These are phyloP conservation scores for Gardenia jasminoides DNA, from an alignment of 257 asterid species.

Conservation along the genomic window DNA sequence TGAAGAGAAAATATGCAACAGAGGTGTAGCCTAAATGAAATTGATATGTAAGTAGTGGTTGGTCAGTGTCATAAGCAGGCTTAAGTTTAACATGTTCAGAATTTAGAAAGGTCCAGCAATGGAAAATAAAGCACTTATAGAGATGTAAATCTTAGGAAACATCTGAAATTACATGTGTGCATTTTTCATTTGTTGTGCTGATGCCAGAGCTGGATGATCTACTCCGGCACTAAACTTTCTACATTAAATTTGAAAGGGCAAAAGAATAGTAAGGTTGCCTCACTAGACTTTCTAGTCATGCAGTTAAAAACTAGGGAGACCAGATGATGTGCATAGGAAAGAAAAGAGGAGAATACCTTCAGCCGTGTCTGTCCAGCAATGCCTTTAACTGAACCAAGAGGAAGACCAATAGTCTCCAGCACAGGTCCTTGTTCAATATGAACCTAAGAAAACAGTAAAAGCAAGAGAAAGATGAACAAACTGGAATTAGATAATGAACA, in stretches of 20 bases:
- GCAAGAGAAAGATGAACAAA: slow-evolving; percentile 15
- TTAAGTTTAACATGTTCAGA: background rate
- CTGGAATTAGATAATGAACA: background rate
- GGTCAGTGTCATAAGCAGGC: background rate
- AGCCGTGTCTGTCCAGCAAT: slow-evolving; percentile 42
- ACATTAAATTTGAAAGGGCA: background rate
- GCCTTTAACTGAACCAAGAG: slow-evolving; percentile 47
- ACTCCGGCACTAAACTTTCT: background rate
- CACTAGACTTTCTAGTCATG: background rate
- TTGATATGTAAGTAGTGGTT: background rate
- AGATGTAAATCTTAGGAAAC: background rate
- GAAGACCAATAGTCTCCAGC: slow-evolving; percentile 57
- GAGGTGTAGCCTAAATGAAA: slow-evolving; percentile 1
- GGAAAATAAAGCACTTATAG: background rate
- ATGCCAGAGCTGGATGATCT: background rate
- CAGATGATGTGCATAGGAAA: slow-evolving; percentile 13
- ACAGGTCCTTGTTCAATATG: slow-evolving; percentile 96
- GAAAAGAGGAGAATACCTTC: slow-evolving; percentile 44
- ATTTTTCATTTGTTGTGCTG: background rate
- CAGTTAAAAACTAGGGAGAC: slow-evolving; percentile 2
- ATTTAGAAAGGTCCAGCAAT: background rate
- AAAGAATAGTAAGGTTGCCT: background rate
- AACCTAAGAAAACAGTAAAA: slow-evolving; percentile 53
- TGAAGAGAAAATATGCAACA: background rate
- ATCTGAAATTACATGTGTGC: background rate